Evolutionary conservation across 2,329 filamentous ascomycete genomes (phyloP).

Genomic region (Pseudogymnoascus sp.): DNA sequence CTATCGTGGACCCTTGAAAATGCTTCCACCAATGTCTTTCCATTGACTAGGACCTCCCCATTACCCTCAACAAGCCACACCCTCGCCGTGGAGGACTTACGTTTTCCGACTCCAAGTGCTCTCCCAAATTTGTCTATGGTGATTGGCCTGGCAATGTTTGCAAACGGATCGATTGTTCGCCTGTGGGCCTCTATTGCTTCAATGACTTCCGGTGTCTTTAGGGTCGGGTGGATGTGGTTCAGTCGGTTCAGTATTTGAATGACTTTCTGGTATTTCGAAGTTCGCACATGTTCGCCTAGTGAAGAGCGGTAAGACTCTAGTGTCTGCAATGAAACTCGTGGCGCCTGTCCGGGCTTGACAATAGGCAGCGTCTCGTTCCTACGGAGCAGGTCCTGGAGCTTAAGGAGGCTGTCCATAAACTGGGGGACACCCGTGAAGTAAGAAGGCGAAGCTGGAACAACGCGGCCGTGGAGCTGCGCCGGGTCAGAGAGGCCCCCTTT

Average conservation of each 20-base stretch:
- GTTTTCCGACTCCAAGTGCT: conserved; percentile 69
- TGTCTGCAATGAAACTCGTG: conserved; percentile 72
- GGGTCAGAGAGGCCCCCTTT: conserved; percentile 20
- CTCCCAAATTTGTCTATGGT: conserved; percentile 69
- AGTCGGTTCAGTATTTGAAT: conserved; percentile 68
- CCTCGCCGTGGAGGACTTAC: conserved; percentile 79
- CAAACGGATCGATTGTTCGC: conserved; percentile 63
- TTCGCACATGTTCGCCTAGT: conserved; percentile 64
- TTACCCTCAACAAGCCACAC: conserved; percentile 89
- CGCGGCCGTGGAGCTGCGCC: conserved; percentile 48
- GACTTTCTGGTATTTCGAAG: conserved; percentile 70
- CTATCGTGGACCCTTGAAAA: conserved; percentile 89
- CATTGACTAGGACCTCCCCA: conserved; percentile 84
- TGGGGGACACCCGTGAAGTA: conserved; percentile 84
- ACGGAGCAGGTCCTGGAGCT: conserved; percentile 61
- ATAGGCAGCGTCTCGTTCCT: conserved; percentile 67
- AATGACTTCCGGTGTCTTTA: conserved; percentile 64
- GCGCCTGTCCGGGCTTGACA: conserved; percentile 55
- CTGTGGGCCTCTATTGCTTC: conserved; percentile 61
- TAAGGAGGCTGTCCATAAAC: conserved; percentile 78
- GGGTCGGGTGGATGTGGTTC: conserved; percentile 72
- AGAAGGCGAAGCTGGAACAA: conserved; percentile 78
- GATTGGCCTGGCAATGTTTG: conserved; percentile 53
- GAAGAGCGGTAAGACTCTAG: conserved; percentile 65
- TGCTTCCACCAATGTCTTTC: conserved; percentile 69